Base-by-base conservation (phyloP, 345 rosid genomes). In the Linum usitatissimum region DNA sequence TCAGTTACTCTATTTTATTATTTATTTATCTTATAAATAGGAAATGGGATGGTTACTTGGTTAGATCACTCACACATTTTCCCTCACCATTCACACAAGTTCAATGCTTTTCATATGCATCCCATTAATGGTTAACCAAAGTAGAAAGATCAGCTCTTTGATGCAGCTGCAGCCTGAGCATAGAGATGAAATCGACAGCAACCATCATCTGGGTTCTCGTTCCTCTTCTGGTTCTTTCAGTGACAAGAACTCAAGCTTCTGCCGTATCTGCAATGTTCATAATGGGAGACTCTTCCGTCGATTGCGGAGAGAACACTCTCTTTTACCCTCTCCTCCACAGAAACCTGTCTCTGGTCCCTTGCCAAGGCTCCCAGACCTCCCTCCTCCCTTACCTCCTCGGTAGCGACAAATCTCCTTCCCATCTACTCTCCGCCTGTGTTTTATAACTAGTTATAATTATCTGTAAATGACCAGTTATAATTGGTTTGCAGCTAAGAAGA, bases 261-360 rank as follows among this genome's bases (percentile, higher is more conserved):
- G 49, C 6, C 36, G 69, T 71, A 1, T 68, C 86, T 0, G 84
- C 91, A 3, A 65, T 85, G 65, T 73, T 63, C 74, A 67, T 85
- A 18, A 63, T 85, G 75, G 91, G 91, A 0, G 91, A 85, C 66
- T 85, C 91, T 60, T 83, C 88, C 0, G 88, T 85, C 42, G 86
- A 85, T 64, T 85, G 88, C 56, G 88, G 88, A 45, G 77, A 72
- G 21, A 85, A 83, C 73, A 69, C 74, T 15, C 79, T 78, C 28
- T 75, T 83, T 34, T 81, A 85, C 66, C 79, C 88, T 39, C 53
- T 76, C 8, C 68, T 83, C 62, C 91, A 81, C 55, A 61, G 65
- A 36, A 69, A 76, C 39, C 76, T 79, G 18, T 83, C 91, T 42
- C 69, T 85, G 70, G 62, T 73, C 57, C 91, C 91, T 18, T 85